Evolutionary conservation across 768 basidiomycete species (phyloP).

Genomic region (Hygrophoropsis aurantiaca): DNA sequence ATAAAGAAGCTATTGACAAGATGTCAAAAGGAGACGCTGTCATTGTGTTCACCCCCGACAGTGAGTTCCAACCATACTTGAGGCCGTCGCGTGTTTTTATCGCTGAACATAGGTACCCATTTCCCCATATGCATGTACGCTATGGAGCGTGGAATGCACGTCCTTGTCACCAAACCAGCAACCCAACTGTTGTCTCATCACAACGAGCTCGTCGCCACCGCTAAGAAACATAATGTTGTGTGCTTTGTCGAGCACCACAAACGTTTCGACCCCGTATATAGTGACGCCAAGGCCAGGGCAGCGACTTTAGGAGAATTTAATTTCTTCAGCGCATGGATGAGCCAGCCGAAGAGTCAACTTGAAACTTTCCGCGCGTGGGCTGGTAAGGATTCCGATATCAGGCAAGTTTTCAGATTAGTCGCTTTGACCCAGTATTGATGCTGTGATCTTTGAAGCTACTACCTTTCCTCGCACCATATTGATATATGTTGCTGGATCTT

Average conservation of each 20-base stretch:
- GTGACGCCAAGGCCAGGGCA: slow-evolving; percentile 82
- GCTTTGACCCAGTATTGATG: background rate
- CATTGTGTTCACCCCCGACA: slow-evolving; percentile 91
- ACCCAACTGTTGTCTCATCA: slow-evolving; percentile 86
- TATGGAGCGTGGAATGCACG: slow-evolving; percentile 81
- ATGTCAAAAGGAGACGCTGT: slow-evolving; percentile 84
- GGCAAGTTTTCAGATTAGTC: slow-evolving; percentile 35
- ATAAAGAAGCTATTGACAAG: slow-evolving; percentile 77
- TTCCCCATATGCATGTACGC: slow-evolving; percentile 84
- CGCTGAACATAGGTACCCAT: slow-evolving; percentile 63
- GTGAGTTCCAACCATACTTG: slow-evolving; percentile 39
- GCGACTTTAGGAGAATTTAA: slow-evolving; percentile 85
- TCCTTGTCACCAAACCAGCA: slow-evolving; percentile 91
- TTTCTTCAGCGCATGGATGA: slow-evolving; percentile 98
- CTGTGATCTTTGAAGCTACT: slow-evolving; percentile 56
- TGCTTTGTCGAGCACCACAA: slow-evolving; percentile 97
- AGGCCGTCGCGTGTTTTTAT: background rate
- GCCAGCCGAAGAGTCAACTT: slow-evolving; percentile 91
- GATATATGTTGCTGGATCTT: slow-evolving; percentile 87
- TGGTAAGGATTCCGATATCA: slow-evolving; percentile 92
- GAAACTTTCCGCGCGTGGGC: slow-evolving; percentile 97
- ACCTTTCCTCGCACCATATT: slow-evolving; percentile 93
- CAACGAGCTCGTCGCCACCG: slow-evolving; percentile 70
- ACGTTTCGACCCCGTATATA: slow-evolving; percentile 89
- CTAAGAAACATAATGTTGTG: slow-evolving; percentile 75